Conservation (phyloP, 2,329 filamentous ascomycete species). For the Aspergillus sp. region DNA sequence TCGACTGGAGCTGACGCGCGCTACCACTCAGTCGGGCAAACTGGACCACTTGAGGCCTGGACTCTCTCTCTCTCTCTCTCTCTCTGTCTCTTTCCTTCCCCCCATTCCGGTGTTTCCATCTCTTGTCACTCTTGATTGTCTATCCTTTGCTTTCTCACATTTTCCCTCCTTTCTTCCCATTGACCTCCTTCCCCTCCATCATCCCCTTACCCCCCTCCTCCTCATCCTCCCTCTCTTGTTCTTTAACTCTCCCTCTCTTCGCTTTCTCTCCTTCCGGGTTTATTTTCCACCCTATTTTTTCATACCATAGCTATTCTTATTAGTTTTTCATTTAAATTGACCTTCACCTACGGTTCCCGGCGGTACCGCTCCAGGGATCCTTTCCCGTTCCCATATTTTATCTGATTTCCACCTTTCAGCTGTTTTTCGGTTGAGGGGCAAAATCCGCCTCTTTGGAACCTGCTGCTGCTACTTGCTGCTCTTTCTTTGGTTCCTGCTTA, state of each 20-base stretch:
- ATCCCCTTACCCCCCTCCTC: not conserved
- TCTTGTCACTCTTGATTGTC: not conserved
- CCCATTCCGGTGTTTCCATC: not conserved
- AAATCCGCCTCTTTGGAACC: constrained; percentile 3
- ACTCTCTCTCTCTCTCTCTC: not conserved
- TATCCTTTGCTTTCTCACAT: not conserved
- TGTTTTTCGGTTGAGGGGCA: constrained; percentile 5
- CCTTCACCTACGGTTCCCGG: not conserved
- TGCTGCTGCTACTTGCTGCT: constrained; percentile 1
- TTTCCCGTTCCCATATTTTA: not conserved
- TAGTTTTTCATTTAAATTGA: not conserved
- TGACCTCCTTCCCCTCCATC: not conserved
- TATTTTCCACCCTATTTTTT: not conserved
- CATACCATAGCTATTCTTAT: not conserved
- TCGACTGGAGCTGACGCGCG: constrained; percentile 9
- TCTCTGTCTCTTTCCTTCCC: not conserved
- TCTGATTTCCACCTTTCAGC: not conserved
- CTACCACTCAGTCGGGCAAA: constrained; percentile 3
- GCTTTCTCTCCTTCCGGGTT: not conserved
- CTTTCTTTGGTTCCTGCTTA: not conserved
- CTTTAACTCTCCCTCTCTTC: not conserved
- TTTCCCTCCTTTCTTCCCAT: constrained; percentile 1
- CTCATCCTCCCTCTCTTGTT: constrained; percentile 4
- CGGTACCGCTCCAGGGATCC: not conserved
- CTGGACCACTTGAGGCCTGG: constrained; percentile 10